Percentiles rank a stretch among this genome's conserved stretches.
phyloP scores from a whole-genome alignment of 371 early-diverging fungal genomes.

The Gilbertella persicaria region DNA sequence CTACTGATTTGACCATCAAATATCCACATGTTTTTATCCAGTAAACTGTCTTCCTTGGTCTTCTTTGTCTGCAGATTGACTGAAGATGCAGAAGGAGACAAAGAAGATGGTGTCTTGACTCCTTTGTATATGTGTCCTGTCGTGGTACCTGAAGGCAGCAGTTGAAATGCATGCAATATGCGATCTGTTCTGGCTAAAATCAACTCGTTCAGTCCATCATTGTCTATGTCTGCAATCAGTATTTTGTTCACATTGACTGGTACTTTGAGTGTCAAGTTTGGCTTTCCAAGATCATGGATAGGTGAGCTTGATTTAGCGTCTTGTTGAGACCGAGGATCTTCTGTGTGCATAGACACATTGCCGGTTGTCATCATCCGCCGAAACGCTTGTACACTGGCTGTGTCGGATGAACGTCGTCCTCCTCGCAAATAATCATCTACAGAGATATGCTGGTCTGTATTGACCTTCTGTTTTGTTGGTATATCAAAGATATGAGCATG shows the following conservation, averaged over 20 bases:
- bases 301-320: background rate
- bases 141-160: constrained; percentile 23
- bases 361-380: constrained; percentile 32
- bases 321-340: background rate
- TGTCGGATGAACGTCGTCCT: constrained; percentile 44
- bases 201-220: constrained; percentile 75
- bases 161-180: constrained; percentile 71
- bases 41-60: constrained; percentile 13
- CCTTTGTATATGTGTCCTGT: constrained; percentile 18
- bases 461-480: constrained; percentile 14
- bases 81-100: constrained; percentile 25
- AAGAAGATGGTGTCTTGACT: constrained; percentile 17
- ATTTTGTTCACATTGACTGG: constrained; percentile 81
- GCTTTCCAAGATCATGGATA: constrained; percentile 54
- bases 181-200: constrained; percentile 82
- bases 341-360: background rate
- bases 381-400: constrained; percentile 42
- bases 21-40: constrained; percentile 61
- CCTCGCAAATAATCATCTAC: constrained; percentile 43
- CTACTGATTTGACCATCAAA: constrained; percentile 62
- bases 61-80: constrained; percentile 1
- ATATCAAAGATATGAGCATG: constrained; percentile 69
- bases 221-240: constrained; percentile 78
- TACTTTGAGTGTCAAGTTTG: constrained; percentile 70
- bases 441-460: constrained; percentile 27